Base-by-base conservation (phyloP, 179 eudicot genomes). In the Beta corolliflora region DNA sequence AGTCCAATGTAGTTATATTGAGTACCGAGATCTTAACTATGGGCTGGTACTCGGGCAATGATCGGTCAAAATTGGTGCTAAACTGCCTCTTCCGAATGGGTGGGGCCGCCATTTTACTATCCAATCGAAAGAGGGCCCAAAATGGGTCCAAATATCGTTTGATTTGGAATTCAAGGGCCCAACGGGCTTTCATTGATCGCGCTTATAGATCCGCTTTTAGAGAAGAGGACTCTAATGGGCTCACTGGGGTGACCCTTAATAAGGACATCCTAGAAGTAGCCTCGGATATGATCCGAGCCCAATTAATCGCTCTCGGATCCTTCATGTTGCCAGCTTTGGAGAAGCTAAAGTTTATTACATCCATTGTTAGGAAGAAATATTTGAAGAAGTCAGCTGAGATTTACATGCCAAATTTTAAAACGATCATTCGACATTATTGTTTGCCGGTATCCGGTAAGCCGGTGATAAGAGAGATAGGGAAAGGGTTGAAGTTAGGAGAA, bases 21-120 rank as follows among this genome's bases (percentile, higher is more conserved):
- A 92, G 98, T 86, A 92, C 98, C 0, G 95, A 94, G 80, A 90
- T 94, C 13, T 78, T 94, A 8, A 87, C 91, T 23, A 90, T 86
- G 14, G 93, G 98, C 0, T 94, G 95, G 95, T 94, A 94, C 73
- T 66, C 90, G 0, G 98, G 98, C 14, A 90, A 88, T 64, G 95
- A 90, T 4, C 79, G 66, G 13, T 15, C 86, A 52, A 92, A 89
- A 86, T 69, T 92, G 81, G 81, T 84, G 19, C 84, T 94, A 7
- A 94, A 92, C 63, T 94, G 97, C 61, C 46, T 90, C 19, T 94
- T 94, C 45, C 91, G 98, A 25, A 90, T 87, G 92, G 98, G 98
- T 9, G 87, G 91, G 66, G 94, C 92, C 0, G 92, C 90, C 0
- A 80, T 94, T 66, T 81, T 91, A 79, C 64, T 94, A 1, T 78